Conservation (phyloP, 2,329 filamentous ascomycete genomes). For the Cercospora sp. region DNA sequence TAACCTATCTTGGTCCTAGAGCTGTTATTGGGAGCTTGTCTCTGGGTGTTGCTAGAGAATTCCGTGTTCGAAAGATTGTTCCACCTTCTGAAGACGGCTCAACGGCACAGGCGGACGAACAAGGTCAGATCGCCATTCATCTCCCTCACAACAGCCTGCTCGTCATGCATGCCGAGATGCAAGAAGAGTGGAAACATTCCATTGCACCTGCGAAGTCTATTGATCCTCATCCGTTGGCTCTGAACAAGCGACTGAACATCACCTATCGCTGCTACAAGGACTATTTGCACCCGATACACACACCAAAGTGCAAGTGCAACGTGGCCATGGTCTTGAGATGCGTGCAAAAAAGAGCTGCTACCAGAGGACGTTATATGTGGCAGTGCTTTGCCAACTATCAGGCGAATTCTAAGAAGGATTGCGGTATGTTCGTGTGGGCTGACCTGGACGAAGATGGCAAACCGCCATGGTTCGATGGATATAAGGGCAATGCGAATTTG, state of each 20-base stretch:
- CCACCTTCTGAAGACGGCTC: constrained; percentile 48
- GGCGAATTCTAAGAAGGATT: constrained; percentile 61
- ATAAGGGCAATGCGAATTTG: constrained; percentile 38
- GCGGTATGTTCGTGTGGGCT: constrained; percentile 81
- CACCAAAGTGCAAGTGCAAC: constrained; percentile 74
- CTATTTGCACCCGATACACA: constrained; percentile 73
- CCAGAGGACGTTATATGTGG: constrained; percentile 83
- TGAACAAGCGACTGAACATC: constrained; percentile 82
- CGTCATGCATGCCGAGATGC: constrained; percentile 97
- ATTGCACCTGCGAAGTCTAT: constrained; percentile 74
- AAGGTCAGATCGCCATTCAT: constrained; percentile 89
- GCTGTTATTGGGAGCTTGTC: constrained; percentile 88
- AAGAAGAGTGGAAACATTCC: constrained; percentile 93
- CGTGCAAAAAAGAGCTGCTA: constrained; percentile 76
- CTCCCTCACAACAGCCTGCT: constrained; percentile 92
- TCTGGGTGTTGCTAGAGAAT: constrained; percentile 88
- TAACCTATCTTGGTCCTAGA: constrained; percentile 88
- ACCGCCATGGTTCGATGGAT: constrained; percentile 60
- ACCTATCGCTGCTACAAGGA: constrained; percentile 87
- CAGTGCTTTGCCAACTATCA: constrained; percentile 81
- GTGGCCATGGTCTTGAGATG: constrained; percentile 71
- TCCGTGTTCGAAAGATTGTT: constrained; percentile 77
- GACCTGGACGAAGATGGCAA: constrained; percentile 84
- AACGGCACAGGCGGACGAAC: constrained; percentile 56
- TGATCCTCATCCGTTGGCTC: constrained; percentile 79